Evolutionary conservation across 495 filamentous ascomycete species (phyloP).

Genomic region (Trypethelium eluteriae): DNA sequence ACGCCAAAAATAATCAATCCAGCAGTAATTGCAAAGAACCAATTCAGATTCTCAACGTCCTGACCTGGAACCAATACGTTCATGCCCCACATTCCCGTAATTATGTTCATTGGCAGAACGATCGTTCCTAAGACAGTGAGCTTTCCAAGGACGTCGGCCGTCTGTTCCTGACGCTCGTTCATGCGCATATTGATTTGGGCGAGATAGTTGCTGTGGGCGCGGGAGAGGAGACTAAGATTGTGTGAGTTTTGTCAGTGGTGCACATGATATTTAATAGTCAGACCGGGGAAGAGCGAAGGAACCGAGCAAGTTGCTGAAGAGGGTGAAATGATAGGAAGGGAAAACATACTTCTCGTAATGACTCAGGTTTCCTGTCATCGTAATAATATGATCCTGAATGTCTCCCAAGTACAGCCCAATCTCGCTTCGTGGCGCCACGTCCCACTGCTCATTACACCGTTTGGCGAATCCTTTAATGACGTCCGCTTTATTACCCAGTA

Average conservation of each 20-base stretch:
- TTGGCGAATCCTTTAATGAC: constrained; percentile 99
- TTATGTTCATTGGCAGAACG: constrained; percentile 95
- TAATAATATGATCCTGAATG: constrained; percentile 98
- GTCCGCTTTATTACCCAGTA: constrained; percentile 94
- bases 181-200: constrained; percentile 91
- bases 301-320: constrained; percentile 14
- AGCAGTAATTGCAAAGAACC: constrained; percentile 67
- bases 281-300: neutral
- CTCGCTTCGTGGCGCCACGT: constrained; percentile 87
- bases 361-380: constrained; percentile 88
- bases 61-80: constrained; percentile 88
- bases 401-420: constrained; percentile 94
- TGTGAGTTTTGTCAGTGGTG: no score
- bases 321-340: constrained; percentile 9
- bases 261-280: no score
- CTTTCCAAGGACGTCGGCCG: constrained; percentile 86
- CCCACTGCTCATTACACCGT: constrained; percentile 95
- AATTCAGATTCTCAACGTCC: constrained; percentile 53
- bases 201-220: constrained; percentile 92
- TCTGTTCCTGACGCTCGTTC: constrained; percentile 96
- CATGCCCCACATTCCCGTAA: constrained; percentile 98
- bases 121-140: constrained; percentile 94
- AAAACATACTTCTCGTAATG: constrained; percentile 85
- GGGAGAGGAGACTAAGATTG: constrained; percentile 63
- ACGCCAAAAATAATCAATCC: constrained; percentile 71